Percentiles rank a stretch among this genome's conserved stretches.
These are phyloP conservation scores for Hymenoscyphus salicellus DNA, from an alignment of 2,329 filamentous ascomycete genomes.

Conservation along the genomic window DNA sequence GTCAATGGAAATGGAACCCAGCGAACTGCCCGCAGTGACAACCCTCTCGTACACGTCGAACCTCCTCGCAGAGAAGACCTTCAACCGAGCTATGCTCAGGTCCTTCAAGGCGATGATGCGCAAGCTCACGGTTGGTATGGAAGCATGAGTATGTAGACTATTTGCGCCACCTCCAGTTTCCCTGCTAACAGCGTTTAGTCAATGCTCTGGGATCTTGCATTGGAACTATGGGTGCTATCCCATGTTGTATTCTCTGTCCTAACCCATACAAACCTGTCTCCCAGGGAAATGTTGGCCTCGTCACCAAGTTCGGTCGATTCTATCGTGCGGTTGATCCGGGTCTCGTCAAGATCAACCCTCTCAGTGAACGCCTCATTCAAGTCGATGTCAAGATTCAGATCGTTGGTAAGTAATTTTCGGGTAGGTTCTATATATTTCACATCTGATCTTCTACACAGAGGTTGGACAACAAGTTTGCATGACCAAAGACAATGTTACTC, in stretches of 20 bases:
- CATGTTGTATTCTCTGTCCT: slow-evolving; percentile 87
- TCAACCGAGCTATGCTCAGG: slow-evolving; percentile 66
- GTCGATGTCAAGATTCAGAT: slow-evolving; percentile 99
- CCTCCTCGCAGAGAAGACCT: slow-evolving; percentile 80
- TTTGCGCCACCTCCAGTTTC: background rate
- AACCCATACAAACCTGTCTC: slow-evolving; percentile 92
- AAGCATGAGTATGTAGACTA: slow-evolving; percentile 63
- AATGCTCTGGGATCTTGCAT: slow-evolving; percentile 71
- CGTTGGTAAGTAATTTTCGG: slow-evolving; percentile 49
- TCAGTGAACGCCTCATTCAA: slow-evolving; percentile 83
- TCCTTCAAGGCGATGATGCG: slow-evolving; percentile 62
- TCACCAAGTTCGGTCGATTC: slow-evolving; percentile 94
- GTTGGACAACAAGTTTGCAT: slow-evolving; percentile 96
- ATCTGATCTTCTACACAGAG: slow-evolving; percentile 47
- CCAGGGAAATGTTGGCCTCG: slow-evolving; percentile 91
- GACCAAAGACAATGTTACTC: slow-evolving; percentile 98
- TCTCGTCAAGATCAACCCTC: slow-evolving; percentile 94
- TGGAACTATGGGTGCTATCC: slow-evolving; percentile 79
- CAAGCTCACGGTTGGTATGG: slow-evolving; percentile 85
- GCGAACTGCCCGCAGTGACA: slow-evolving; percentile 25
- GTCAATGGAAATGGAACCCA: background rate
- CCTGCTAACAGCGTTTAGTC: slow-evolving; percentile 45
- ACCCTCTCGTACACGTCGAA: slow-evolving; percentile 64
- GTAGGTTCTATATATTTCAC: background rate
- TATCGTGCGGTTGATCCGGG: slow-evolving; percentile 95